Conservation (phyloP, 768 basidiomycete genomes). For the Boletus rubropictus region DNA sequence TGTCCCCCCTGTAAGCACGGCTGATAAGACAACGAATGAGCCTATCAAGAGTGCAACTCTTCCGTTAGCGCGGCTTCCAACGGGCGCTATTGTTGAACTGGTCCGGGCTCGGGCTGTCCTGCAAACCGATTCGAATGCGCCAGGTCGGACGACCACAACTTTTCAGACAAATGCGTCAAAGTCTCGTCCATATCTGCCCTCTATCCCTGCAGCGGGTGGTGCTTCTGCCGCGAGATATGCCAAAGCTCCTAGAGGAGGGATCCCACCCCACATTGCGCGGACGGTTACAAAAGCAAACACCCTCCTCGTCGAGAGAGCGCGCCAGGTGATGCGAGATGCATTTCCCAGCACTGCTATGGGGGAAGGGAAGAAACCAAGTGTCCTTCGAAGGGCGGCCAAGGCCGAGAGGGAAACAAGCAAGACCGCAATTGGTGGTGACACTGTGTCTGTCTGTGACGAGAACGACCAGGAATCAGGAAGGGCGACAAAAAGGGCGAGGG, state of each 20-base stretch:
- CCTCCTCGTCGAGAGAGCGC: conserved; percentile 22
- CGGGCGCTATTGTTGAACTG: conserved; percentile 1
- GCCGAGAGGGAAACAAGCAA: conserved; percentile 1
- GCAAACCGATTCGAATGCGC: neutral
- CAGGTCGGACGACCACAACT: neutral
- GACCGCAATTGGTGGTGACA: neutral
- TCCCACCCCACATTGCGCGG: conserved; percentile 30
- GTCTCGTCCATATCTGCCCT: neutral
- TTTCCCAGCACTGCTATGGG: conserved; percentile 1
- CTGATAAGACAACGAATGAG: neutral
- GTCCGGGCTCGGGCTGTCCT: neutral
- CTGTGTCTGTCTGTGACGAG: conserved; percentile 63
- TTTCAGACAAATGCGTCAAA: conserved; percentile 2
- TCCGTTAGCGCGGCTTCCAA: neutral
- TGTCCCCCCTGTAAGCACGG: neutral
- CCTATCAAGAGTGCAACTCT: neutral
- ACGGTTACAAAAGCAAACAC: conserved; percentile 26
- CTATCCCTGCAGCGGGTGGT: neutral
- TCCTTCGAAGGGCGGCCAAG: conserved; percentile 12
- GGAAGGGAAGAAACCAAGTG: conserved; percentile 24
- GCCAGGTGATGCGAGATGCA: conserved; percentile 15
- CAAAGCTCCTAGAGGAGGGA: conserved; percentile 25
- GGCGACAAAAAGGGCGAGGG: conserved; percentile 12
- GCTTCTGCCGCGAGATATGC: conserved; percentile 2
- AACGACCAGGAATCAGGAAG: conserved; percentile 56